Base-by-base conservation (phyloP, 192 early-diverging fungal species). In the Coemansia aciculifera region DNA sequence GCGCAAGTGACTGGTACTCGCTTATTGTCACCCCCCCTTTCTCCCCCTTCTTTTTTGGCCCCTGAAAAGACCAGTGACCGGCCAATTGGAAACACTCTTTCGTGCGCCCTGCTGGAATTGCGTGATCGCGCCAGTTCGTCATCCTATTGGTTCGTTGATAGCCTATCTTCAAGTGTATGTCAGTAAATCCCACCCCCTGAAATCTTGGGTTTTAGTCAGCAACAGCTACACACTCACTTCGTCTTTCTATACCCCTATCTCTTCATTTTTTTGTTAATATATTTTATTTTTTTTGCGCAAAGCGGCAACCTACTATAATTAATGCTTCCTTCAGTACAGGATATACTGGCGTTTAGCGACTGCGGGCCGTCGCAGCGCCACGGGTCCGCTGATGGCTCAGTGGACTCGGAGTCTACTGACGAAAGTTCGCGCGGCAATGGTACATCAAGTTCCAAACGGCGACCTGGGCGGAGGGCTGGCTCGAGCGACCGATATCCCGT, bases 291-390 rank as follows among this genome's bases (percentile, higher is more conserved):
- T 59, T 69, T 66, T 69, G 56, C 56, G 46, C 24, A 36, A 5
- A 13, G 38, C 48, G 38, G 32, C n/a, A 39, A n/a, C 37, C 65
- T 40, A 24, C 19, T 24, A 27, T 40, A 37, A 49, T 46, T 34
- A 38, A 81, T 72, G 83, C 75, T 72, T 21, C 84, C 74, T 0
- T 82, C 80, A 2, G 69, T 82, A 23, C 71, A 44, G 59, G 80
- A 82, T 57, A 68, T 82, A 59, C 77, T 85, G 68, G 48, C 83
- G n/a, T 72, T 80, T 65, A 38, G 62, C 59, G 29, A 65, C 19
- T 24, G 36, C 21, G 36, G n/a, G 11, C 59, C 59, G 15, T 31
- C 59, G 21, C 59, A 39, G 36, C 59, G 36, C 19, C n/a, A 23
- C 59, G 19, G n/a, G 19, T 60, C 59, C 23, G 8, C 19, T 1